Conservation (phyloP, 768 basidiomycete species). For the Leccinum fibrillosum region DNA sequence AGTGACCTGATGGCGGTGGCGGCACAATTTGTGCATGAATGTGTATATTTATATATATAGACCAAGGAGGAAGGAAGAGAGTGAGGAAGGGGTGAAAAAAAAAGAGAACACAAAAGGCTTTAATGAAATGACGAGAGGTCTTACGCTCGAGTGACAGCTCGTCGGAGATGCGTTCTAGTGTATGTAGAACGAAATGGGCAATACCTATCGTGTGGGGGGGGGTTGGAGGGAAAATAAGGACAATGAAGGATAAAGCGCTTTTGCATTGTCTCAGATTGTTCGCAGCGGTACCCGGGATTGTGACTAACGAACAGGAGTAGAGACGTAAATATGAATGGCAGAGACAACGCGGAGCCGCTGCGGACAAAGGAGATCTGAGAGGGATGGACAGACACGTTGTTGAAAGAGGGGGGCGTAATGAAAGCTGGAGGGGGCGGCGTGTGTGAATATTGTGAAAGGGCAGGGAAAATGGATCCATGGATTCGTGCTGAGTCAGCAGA, state of each 20-base stretch:
- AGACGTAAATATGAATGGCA: slow-evolving; percentile 20
- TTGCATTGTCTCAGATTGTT: slow-evolving; percentile 5
- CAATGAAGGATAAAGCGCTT: neutral
- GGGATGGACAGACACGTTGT: slow-evolving; percentile 18
- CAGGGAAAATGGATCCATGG: slow-evolving; percentile 7
- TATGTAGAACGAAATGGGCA: neutral
- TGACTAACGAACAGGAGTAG: slow-evolving; percentile 11
- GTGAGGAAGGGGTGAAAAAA: neutral
- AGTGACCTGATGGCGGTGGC: neutral
- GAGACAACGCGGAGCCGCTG: slow-evolving; percentile 1
- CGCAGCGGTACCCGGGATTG: neutral
- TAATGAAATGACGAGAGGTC: slow-evolving; percentile 8
- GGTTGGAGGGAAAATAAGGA: slow-evolving; percentile 2
- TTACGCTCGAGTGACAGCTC: neutral
- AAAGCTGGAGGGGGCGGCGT: slow-evolving; percentile 7
- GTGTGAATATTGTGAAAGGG: neutral
- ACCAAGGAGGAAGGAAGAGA: neutral
- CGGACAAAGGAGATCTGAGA: slow-evolving; percentile 6
- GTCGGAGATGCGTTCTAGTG: neutral
- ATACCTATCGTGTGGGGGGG: neutral
- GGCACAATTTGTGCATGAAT: neutral
- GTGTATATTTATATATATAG: neutral
- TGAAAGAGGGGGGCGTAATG: slow-evolving; percentile 8
- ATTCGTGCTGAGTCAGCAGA: slow-evolving; percentile 24
- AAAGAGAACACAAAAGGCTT: neutral